These are phyloP conservation scores for Hevea brasiliensis DNA, from an alignment of 345 rosid species.

Conservation along the genomic window DNA sequence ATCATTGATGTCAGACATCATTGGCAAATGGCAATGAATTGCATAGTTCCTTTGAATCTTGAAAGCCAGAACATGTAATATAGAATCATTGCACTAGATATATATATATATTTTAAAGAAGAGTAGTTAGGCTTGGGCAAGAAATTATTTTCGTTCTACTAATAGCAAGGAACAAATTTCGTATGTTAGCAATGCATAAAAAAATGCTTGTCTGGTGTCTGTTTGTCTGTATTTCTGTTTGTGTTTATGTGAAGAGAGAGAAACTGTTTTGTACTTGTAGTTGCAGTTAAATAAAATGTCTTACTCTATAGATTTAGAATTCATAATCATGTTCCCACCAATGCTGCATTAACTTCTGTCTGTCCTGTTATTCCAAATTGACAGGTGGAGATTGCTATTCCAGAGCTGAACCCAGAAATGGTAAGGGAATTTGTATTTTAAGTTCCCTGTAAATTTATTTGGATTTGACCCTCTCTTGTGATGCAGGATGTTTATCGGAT, in stretches of 20 bases:
- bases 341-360: neutral
- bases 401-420: conserved; percentile 96
- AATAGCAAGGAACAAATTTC: neutral
- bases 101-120: too few relatives aligned
- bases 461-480: conserved; percentile 24
- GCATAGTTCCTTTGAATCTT: too few relatives aligned
- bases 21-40: too few relatives aligned
- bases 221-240: too few relatives aligned
- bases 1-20: too few relatives aligned
- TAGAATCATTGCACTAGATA: too few relatives aligned
- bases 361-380: conserved; percentile 21
- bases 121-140: too few relatives aligned
- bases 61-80: too few relatives aligned
- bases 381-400: conserved; percentile 92
- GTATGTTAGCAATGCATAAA: neutral
- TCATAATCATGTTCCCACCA: neutral
- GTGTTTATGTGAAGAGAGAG: too few relatives aligned
- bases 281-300: neutral
- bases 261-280: too few relatives aligned
- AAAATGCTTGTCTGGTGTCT: neutral
- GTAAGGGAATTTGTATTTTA: conserved; percentile 33
- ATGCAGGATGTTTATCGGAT: conserved; percentile 96
- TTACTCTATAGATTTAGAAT: neutral
- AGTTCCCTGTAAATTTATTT: conserved; percentile 7
- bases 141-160: too few relatives aligned